Evolutionary conservation across 306 rosid species (phyloP), one percentile per base, ranked within the genome.

Genomic region (Glycine soja): DNA sequence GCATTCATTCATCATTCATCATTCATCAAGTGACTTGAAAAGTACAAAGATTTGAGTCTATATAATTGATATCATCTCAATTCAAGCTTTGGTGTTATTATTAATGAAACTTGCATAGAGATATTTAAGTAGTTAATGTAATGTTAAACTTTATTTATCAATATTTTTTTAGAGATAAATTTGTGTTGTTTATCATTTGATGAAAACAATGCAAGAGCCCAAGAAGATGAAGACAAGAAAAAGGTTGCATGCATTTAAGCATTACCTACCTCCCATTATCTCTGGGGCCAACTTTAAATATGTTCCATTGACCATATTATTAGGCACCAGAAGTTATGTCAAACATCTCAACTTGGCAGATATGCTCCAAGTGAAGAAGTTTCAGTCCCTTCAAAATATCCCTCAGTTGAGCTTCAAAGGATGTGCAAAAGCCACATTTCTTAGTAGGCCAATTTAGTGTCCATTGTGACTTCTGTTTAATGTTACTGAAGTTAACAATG

Each of bases 221-320:
- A 19, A 62, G 15, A 40, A 76, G 6, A 64, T 48, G 38, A 47
- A 47, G 3, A 76, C 51, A 76, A 48, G 51, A 30, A 18, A 74
- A n/a, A 1, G 16, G 63, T 64, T 32, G 34, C 73, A 76, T 24
- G 43, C 4, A 56, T 10, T 14, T 14, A 14, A 53, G 24, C 71
- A 75, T 30, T 61, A 46, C 71, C 48, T 62, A 30, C 80, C 53
- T 74, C 30, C 10, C 71, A 30, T 76, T 75, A 46, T 48, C 16
- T 45, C 3, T 58, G 79, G 46, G 72, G 8, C 51, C 62, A 76
- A 63, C 72, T 76, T 14, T 30, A 30, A 30, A 59, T 45, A 8
- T 10, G 0, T 48, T 62, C 8, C 40, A 36, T 4, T 13, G 14
- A 61, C 34, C 10, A 76, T 4, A 32, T n/a, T 14, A 76, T 76